These are phyloP conservation scores for Myriangium duriaei DNA, from an alignment of 2,329 filamentous ascomycete species.

Conservation along the genomic window DNA sequence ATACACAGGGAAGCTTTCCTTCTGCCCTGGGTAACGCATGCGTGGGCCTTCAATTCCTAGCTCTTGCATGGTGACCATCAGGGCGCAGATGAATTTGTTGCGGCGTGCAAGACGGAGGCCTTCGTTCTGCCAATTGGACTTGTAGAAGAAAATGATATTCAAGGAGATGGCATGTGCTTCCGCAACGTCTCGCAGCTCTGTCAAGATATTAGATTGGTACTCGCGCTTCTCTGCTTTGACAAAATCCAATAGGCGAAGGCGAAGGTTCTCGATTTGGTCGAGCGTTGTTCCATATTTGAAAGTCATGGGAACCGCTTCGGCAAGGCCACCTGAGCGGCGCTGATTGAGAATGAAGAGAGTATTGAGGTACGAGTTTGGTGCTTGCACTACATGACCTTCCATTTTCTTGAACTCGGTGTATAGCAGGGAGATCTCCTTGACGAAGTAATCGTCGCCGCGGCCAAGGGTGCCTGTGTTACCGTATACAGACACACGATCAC, in stretches of 20 bases:
- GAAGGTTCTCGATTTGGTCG: constrained; percentile 70
- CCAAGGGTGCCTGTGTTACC: constrained; percentile 71
- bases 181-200: constrained; percentile 65
- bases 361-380: constrained; percentile 88
- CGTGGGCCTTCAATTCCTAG: constrained; percentile 76
- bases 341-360: constrained; percentile 91
- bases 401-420: constrained; percentile 99
- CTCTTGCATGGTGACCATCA: constrained; percentile 76
- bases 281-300: constrained; percentile 82
- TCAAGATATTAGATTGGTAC: constrained; percentile 74
- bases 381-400: constrained; percentile 91
- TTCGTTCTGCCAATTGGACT: constrained; percentile 93
- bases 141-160: constrained; percentile 96
- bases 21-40: constrained; percentile 57
- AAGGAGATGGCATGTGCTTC: constrained; percentile 77
- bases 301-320: constrained; percentile 70
- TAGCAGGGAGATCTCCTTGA: constrained; percentile 82
- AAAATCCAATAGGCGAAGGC: constrained; percentile 69
- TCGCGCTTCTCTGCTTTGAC: constrained; percentile 78
- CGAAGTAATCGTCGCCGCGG: constrained; percentile 85
- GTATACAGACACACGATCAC: constrained; percentile 83
- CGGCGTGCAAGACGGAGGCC: constrained; percentile 75
- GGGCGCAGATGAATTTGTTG: constrained; percentile 85
- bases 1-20: constrained; percentile 54
- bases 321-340: constrained; percentile 74